Percentiles rank a stretch among this genome's conserved stretches.
Evolutionary conservation across 2,329 filamentous ascomycete genomes (phyloP).

Genomic region (Spiromastix sp.): DNA sequence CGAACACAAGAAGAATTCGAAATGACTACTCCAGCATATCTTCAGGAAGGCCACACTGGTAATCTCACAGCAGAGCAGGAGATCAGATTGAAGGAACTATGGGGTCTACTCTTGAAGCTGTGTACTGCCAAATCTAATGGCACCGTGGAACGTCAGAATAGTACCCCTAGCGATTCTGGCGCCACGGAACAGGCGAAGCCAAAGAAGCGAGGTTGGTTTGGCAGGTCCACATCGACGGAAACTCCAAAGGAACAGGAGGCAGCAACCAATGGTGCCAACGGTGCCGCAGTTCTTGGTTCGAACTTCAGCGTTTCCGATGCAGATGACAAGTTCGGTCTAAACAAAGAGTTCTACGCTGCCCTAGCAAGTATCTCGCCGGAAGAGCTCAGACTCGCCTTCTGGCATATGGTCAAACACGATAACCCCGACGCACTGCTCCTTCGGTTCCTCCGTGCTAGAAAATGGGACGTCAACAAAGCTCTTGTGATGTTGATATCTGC

Average conservation of each 20-base stretch:
- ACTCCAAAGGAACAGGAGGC: constrained; percentile 38
- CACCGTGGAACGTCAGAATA: constrained; percentile 14
- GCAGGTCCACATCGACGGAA: constrained; percentile 48
- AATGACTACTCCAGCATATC: constrained; percentile 23
- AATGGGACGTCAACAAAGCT: constrained; percentile 92
- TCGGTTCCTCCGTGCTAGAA: constrained; percentile 76
- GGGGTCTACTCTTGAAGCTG: constrained; percentile 63
- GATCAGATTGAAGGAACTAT: constrained; percentile 77
- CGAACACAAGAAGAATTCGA: too few species aligned
- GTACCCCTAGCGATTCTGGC: constrained; percentile 15
- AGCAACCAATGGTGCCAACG: constrained; percentile 27
- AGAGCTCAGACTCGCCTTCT: constrained; percentile 68
- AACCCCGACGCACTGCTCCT: constrained; percentile 78
- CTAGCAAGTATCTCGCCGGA: constrained; percentile 68
- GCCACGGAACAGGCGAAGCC: constrained; percentile 51
- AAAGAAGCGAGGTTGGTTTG: constrained; percentile 63
- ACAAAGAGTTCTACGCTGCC: constrained; percentile 74
- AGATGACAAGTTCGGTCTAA: constrained; percentile 90
- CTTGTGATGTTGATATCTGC: constrained; percentile 90
- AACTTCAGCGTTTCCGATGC: constrained; percentile 35
- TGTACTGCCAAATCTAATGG: constrained; percentile 29
- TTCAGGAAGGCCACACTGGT: constrained; percentile 61
- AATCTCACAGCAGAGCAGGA: constrained; percentile 87
- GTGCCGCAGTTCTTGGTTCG: constrained; percentile 29
- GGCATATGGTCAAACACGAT: constrained; percentile 92